Conservation (phyloP, 2,329 filamentous ascomycete species). For the Diplocarpon rosae region DNA sequence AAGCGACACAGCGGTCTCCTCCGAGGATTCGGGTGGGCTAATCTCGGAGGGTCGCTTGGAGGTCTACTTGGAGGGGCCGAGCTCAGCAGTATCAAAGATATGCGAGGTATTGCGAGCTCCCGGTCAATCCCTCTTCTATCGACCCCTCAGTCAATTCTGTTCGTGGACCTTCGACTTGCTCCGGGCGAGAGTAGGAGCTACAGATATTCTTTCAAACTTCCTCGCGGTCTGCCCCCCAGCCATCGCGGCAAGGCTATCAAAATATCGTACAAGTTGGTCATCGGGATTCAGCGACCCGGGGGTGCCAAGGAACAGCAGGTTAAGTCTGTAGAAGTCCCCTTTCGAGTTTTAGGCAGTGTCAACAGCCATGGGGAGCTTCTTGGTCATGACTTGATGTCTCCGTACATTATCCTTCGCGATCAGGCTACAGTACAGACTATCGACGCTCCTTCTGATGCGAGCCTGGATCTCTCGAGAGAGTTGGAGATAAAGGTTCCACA, state of each 20-base stretch:
- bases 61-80: slow-evolving; percentile 80
- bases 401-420: slow-evolving; percentile 81
- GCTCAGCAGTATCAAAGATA: slow-evolving; percentile 88
- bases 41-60: slow-evolving; percentile 75
- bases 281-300: slow-evolving; percentile 81
- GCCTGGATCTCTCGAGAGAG: slow-evolving; percentile 6
- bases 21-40: slow-evolving; percentile 77
- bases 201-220: slow-evolving; percentile 77
- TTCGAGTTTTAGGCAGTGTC: slow-evolving; percentile 86
- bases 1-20: slow-evolving; percentile 73
- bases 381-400: slow-evolving; percentile 87
- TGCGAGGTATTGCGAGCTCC: slow-evolving; percentile 77
- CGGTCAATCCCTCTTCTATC: slow-evolving; percentile 86
- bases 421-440: slow-evolving; percentile 41
- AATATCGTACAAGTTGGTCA: slow-evolving; percentile 79
- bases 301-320: slow-evolving; percentile 71
- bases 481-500: slow-evolving; percentile 22
- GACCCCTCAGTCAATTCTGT: slow-evolving; percentile 89
- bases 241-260: slow-evolving; percentile 91
- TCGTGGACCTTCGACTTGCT: slow-evolving; percentile 79
- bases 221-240: slow-evolving; percentile 79
- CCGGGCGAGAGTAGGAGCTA: slow-evolving; percentile 84
- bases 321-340: slow-evolving; percentile 83
- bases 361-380: slow-evolving; percentile 80
- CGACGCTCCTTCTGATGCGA: slow-evolving; percentile 13